phyloP scores from a whole-genome alignment of 2,329 filamentous ascomycete species.

The Elsinoe batatas region DNA sequence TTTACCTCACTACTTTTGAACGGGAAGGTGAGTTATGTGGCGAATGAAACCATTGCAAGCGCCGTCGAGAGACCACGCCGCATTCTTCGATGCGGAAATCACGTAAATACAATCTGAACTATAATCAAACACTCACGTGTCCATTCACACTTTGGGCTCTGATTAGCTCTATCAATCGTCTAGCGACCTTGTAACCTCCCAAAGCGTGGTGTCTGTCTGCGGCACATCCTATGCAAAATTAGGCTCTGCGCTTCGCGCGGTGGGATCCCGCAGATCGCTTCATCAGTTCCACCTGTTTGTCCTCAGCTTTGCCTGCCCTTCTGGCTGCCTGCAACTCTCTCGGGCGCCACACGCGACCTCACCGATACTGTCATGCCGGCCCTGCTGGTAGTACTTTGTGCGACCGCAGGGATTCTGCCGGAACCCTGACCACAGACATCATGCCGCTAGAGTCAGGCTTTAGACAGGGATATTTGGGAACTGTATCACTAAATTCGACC shows the following conservation, averaged over 20 bases:
- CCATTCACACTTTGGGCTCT: too few species aligned
- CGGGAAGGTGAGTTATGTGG: too few species aligned
- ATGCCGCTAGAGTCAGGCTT: constrained; percentile 12
- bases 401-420: not conserved
- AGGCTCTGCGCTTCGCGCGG: not conserved
- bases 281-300: not conserved
- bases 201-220: too few species aligned
- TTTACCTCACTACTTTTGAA: too few species aligned
- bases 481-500: constrained; percentile 18
- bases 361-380: not conserved
- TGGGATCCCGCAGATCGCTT: not conserved
- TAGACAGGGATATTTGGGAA: constrained; percentile 9
- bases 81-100: too few species aligned
- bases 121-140: too few species aligned
- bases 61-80: too few species aligned
- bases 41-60: too few species aligned
- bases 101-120: too few species aligned
- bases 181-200: too few species aligned
- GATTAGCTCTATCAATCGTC: too few species aligned
- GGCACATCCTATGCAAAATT: not conserved
- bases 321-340: constrained; percentile 4
- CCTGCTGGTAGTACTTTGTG: not conserved
- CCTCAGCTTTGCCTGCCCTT: not conserved
- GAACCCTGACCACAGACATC: not conserved
- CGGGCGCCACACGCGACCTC: not conserved